Conservation (phyloP, 108 stramenopile species). For the Cyclotella distinguenda region DNA sequence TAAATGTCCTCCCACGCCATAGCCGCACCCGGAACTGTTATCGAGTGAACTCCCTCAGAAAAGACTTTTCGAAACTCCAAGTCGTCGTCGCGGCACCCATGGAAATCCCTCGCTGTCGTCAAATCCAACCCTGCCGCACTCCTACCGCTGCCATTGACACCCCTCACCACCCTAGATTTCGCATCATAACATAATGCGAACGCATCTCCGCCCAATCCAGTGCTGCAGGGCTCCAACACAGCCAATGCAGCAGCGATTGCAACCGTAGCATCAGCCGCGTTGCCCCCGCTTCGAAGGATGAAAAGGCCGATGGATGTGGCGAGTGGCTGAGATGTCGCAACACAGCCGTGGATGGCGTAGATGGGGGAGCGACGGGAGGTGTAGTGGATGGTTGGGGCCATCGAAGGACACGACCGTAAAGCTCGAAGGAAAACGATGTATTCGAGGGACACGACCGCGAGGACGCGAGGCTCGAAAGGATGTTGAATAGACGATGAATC, state of each 20-base stretch:
- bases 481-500: too few species aligned
- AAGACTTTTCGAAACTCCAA: conserved; percentile 24
- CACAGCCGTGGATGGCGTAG: conserved; percentile 63
- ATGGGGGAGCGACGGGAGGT: conserved; percentile 72
- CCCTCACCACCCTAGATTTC: conserved; percentile 53
- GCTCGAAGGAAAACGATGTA: too few species aligned
- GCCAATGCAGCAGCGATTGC: conserved; percentile 75
- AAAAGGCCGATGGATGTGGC: conserved; percentile 73
- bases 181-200: conserved; percentile 91
- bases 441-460: too few species aligned
- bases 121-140: conserved; percentile 67
- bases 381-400: conserved; percentile 30
- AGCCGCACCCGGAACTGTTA: conserved; percentile 97
- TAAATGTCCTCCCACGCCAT: conserved; percentile 88
- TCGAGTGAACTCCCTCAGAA: conserved; percentile 62
- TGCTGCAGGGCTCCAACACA: conserved; percentile 73
- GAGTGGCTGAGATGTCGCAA: conserved; percentile 75
- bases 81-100: conserved; percentile 3
- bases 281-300: conserved; percentile 59
- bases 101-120: conserved; percentile 35
- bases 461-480: too few species aligned
- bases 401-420: too few species aligned
- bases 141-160: conserved; percentile 87
- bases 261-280: conserved; percentile 82
- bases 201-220: conserved; percentile 74